Evolutionary conservation across 371 early-diverging fungal genomes (phyloP).

Genomic region (Saksenaea oblongispora): DNA sequence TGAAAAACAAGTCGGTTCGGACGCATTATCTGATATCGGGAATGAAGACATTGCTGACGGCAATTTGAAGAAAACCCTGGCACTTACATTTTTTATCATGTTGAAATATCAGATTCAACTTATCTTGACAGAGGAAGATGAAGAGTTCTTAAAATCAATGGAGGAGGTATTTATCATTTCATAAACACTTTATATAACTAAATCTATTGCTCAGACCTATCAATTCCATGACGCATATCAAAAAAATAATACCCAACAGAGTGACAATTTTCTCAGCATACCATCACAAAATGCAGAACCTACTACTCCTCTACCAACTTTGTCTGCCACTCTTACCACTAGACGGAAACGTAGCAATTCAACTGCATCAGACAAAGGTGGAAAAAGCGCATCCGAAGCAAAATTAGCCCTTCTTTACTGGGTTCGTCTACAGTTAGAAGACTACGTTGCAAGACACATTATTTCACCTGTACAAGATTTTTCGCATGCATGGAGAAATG

Average conservation of each 20-base stretch:
- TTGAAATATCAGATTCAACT: slow-evolving; percentile 67
- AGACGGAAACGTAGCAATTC: slow-evolving; percentile 15
- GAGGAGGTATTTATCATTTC: slow-evolving; percentile 24
- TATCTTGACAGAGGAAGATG: slow-evolving; percentile 49
- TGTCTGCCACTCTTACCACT: background rate
- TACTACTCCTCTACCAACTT: slow-evolving; percentile 10
- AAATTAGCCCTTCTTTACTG: slow-evolving; percentile 66
- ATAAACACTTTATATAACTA: background rate
- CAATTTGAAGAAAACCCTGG: slow-evolving; percentile 83
- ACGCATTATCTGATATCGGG: slow-evolving; percentile 75
- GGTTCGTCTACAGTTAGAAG: slow-evolving; percentile 69
- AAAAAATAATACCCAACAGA: background rate
- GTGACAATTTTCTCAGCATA: background rate
- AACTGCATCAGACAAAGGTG: slow-evolving; percentile 4
- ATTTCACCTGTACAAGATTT: slow-evolving; percentile 69
- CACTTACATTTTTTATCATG: slow-evolving; percentile 84
- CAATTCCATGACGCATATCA: background rate
- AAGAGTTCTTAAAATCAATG: slow-evolving; percentile 36
- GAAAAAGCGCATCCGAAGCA: slow-evolving; percentile 41
- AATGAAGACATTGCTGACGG: slow-evolving; percentile 86
- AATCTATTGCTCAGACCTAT: background rate
- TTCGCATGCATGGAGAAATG: slow-evolving; percentile 72
- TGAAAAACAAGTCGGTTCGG: slow-evolving; percentile 60
- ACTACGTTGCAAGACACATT: slow-evolving; percentile 58
- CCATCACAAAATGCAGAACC: slow-evolving; percentile 1